phyloP scores from a whole-genome alignment of 192 early-diverging fungal genomes.

The Haplosporangium gracile region DNA sequence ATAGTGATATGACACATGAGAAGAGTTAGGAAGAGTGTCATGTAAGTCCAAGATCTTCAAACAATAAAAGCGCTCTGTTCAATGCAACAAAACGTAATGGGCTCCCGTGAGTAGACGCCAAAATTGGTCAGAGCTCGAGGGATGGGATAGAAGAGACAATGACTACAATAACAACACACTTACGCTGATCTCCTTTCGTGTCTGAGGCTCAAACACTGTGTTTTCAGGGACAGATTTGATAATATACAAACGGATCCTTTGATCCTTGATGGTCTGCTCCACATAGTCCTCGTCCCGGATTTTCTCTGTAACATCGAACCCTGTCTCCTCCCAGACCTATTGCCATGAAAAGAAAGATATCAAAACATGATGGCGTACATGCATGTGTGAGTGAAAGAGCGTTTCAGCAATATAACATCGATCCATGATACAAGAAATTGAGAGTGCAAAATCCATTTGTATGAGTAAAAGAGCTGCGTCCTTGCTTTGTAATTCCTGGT shows the following conservation, averaged over 20 bases:
- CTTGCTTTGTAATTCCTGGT: neutral
- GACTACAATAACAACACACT: constrained; percentile 5
- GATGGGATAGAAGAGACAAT: neutral
- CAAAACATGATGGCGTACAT: neutral
- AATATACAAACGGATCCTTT: constrained; percentile 93
- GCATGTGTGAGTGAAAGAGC: neutral
- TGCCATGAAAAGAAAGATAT: neutral
- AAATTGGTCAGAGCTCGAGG: neutral
- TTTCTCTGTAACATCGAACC: constrained; percentile 85
- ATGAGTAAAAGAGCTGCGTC: neutral
- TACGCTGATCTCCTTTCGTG: constrained; percentile 96
- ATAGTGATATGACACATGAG: neutral
- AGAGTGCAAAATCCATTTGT: too few relatives aligned
- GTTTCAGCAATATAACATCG: neutral
- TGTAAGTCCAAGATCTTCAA: neutral
- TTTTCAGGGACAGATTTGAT: constrained; percentile 87
- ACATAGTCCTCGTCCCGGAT: constrained; percentile 85
- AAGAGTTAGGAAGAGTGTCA: neutral
- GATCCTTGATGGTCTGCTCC: constrained; percentile 91
- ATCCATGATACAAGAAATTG: neutral
- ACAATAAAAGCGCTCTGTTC: neutral
- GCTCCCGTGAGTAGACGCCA: neutral
- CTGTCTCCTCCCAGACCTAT: constrained; percentile 93
- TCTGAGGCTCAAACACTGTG: constrained; percentile 85
- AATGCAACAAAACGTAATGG: neutral